phyloP scores from a whole-genome alignment of 371 early-diverging fungal species.

The Batrachochytrium dendrobatidis region DNA sequence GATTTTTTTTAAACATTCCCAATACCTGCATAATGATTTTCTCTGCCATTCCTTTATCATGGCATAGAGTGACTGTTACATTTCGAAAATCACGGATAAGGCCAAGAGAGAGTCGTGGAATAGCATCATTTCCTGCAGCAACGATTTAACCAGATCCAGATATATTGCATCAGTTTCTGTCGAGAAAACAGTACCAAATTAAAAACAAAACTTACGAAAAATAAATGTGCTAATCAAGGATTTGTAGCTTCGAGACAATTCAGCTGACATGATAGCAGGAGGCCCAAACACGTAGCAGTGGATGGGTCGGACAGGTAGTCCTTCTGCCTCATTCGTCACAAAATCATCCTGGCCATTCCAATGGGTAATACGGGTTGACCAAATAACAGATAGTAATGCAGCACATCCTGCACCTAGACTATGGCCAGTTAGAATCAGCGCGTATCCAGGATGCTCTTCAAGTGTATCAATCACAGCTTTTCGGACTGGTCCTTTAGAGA shows the following conservation, averaged over 20 bases:
- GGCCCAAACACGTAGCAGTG: conserved; percentile 23
- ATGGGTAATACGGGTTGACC: conserved; percentile 37
- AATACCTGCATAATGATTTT: conserved; percentile 26
- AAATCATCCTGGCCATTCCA: conserved; percentile 8
- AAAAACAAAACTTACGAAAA: conserved; percentile 19
- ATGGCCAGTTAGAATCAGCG: conserved; percentile 39
- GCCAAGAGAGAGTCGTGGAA: conserved; percentile 31
- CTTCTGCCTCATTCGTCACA: conserved; percentile 9
- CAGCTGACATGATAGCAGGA: conserved; percentile 24
- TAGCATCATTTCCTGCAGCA: conserved; percentile 24
- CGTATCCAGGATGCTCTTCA: conserved; percentile 27
- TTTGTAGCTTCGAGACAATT: conserved; percentile 13
- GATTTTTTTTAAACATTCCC: conserved; percentile 19
- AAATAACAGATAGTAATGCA: conserved; percentile 30
- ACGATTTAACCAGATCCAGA: not conserved
- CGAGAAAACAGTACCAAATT: not conserved
- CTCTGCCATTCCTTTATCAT: conserved; percentile 30
- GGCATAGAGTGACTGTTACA: conserved; percentile 19
- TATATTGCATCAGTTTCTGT: not conserved
- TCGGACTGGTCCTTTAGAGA: conserved; percentile 19
- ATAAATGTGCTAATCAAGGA: conserved; percentile 18
- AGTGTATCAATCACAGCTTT: conserved; percentile 30
- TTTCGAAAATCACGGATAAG: conserved; percentile 31
- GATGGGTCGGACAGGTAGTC: conserved; percentile 20
- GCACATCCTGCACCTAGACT: conserved; percentile 40